These are phyloP conservation scores for Rhytidhysteron rufulum DNA, from an alignment of 2,329 filamentous ascomycete genomes.

Conservation along the genomic window DNA sequence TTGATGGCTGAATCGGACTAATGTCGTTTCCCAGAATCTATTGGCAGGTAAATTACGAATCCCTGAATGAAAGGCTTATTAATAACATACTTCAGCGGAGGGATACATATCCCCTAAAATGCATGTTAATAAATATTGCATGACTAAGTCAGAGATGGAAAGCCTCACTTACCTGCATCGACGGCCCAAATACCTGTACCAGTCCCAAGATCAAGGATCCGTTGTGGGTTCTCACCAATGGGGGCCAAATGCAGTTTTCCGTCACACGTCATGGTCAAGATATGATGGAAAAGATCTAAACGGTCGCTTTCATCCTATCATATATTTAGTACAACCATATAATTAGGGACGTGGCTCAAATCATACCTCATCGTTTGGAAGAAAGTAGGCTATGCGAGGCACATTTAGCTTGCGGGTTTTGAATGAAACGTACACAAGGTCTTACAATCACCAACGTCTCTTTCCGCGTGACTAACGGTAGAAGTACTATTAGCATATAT, in stretches of 20 bases:
- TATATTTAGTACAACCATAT: too few species aligned
- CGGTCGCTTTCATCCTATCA: slow-evolving; percentile 18
- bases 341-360: neutral
- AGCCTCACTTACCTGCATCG: slow-evolving; percentile 19
- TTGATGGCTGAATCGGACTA: slow-evolving; percentile 33
- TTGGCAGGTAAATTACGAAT: neutral
- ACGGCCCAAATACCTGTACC: slow-evolving; percentile 24
- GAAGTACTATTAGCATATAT: too few species aligned
- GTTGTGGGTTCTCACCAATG: slow-evolving; percentile 16
- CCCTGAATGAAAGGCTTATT: neutral
- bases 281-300: slow-evolving; percentile 23
- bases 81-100: slow-evolving; percentile 13
- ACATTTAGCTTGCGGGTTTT: neutral
- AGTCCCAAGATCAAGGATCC: slow-evolving; percentile 18
- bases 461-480: slow-evolving; percentile 20
- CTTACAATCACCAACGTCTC: slow-evolving; percentile 12
- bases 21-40: slow-evolving; percentile 36
- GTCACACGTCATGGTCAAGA: slow-evolving; percentile 15
- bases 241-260: slow-evolving; percentile 21
- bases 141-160: too few species aligned
- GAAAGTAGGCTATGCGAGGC: slow-evolving; percentile 13
- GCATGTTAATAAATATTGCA: neutral
- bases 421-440: neutral
- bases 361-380: slow-evolving; percentile 22
- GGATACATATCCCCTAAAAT: slow-evolving; percentile 22